Evolutionary conservation across 2,329 filamentous ascomycete genomes (phyloP), one percentile per base, ranked within the genome.

Genomic region (Phaeomoniella chlamydospora): DNA sequence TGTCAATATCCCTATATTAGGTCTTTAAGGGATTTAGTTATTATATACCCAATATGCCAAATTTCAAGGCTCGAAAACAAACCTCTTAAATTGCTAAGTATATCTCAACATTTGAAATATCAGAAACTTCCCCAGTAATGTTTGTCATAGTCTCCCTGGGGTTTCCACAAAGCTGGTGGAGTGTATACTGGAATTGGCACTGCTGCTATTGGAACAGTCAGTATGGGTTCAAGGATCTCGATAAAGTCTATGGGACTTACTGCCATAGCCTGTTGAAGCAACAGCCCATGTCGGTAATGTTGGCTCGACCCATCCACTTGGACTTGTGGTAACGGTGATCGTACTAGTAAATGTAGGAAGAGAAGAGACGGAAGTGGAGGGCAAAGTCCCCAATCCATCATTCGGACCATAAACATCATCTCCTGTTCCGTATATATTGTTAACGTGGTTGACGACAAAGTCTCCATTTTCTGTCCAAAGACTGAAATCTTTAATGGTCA

Each of bases 341-440:
- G 9, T 26, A n/a, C 22, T 26, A 9, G 22, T 26, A n/a, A 26
- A 26, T 9, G 22, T 49, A 44, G 3, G 46, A 1, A 46, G 37
- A 6, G 36, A 16, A 11, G 43, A 31, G 5, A 43, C 45, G 2
- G 22, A 2, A 3, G 22, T 34, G 2, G 45, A 31, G 5, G 37
- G 29, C 4, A 18, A 12, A 16, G 47, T 38, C 1, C 49, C 37
- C 9, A 26, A n/a, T n/a, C 22, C 22, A 29, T 49, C 34, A 36
- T 46, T 34, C 6, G 38, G 5, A 15, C 44, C 41, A 15, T 55
- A 49, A 9, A 44, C 46, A 15, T 50, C 41, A 34, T 56, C 53
- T 0, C 51, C 51, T 1, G 31, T 35, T 2, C 55, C 55, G 31
- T 56, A 59, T 1, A 58, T 41, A 29, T 58, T 59, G 31, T 42